These are phyloP conservation scores for Saccharomycopsis amapae DNA, from an alignment of 805 yeast genomes.

Conservation along the genomic window DNA sequence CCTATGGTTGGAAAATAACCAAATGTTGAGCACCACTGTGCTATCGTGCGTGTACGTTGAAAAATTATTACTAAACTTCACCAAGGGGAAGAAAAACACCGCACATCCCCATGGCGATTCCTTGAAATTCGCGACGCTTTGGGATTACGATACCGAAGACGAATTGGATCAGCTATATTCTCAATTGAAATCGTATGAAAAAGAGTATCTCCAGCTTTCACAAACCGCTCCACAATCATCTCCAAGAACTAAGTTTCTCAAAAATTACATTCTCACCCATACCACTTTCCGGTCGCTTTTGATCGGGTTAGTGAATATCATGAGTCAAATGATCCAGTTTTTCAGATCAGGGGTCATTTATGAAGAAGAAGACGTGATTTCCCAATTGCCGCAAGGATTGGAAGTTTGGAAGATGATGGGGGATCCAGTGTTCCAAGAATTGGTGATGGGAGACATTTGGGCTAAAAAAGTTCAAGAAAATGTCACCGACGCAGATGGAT, in stretches of 20 bases:
- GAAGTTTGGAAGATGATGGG: too few relatives aligned
- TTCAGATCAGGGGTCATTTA: conserved; percentile 53
- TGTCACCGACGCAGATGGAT: not conserved
- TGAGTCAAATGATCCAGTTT: conserved; percentile 39
- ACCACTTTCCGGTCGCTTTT: conserved; percentile 44
- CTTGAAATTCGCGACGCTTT: conserved; percentile 16
- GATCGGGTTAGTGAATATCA: conserved; percentile 47
- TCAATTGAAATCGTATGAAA: conserved; percentile 4
- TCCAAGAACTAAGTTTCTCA: too few relatives aligned
- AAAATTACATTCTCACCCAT: conserved; percentile 48
- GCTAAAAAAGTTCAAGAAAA: too few relatives aligned
- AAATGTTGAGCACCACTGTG: conserved; percentile 63
- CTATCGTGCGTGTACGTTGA: conserved; percentile 71
- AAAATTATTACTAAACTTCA: conserved; percentile 39
- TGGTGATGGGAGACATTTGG: too few relatives aligned
- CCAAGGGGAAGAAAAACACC: conserved; percentile 21
- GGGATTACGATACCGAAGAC: conserved; percentile 1
- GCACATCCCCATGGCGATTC: too few relatives aligned
- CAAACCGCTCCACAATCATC: too few relatives aligned
- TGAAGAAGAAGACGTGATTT: conserved; percentile 71
- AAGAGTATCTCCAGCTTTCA: too few relatives aligned
- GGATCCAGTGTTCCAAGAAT: not conserved
- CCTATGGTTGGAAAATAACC: conserved; percentile 71
- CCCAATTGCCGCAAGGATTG: conserved; percentile 55
- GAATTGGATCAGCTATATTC: not conserved